Evolutionary conservation across 768 basidiomycete genomes (phyloP).

Genomic region (Tricholoma bakamatsutake): DNA sequence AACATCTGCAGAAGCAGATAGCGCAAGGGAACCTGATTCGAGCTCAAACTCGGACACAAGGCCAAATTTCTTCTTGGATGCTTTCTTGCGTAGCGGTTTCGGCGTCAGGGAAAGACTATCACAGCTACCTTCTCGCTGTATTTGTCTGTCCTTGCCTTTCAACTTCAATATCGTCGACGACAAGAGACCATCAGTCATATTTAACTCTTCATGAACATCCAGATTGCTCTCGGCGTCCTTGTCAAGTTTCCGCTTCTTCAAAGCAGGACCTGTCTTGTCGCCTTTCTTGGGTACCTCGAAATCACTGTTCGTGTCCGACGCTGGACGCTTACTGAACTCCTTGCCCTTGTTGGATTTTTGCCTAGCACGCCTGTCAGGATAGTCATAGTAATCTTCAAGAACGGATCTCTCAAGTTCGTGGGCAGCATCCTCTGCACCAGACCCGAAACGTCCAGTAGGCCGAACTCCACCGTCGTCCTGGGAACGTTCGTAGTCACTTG

Average conservation of each 20-base stretch:
- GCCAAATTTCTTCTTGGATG: slow-evolving; percentile 52
- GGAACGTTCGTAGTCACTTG: slow-evolving; percentile 28
- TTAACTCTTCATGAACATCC: slow-evolving; percentile 27
- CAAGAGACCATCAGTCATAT: slow-evolving; percentile 10
- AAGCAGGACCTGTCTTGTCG: slow-evolving; percentile 37
- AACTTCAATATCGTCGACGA: slow-evolving; percentile 31
- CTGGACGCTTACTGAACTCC: slow-evolving; percentile 44
- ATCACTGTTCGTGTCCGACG: slow-evolving; percentile 56
- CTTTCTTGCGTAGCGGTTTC: slow-evolving; percentile 50
- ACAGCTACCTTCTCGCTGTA: slow-evolving; percentile 48
- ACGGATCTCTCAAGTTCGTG: slow-evolving; percentile 52
- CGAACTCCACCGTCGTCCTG: slow-evolving; percentile 21
- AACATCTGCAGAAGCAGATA: slow-evolving; percentile 60
- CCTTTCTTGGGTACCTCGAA: slow-evolving; percentile 37
- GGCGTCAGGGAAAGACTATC: slow-evolving; percentile 53
- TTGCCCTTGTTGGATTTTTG: slow-evolving; percentile 38
- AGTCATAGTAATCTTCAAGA: slow-evolving; percentile 31
- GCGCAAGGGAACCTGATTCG: slow-evolving; percentile 44
- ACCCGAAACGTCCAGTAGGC: slow-evolving; percentile 26
- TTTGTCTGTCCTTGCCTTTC: slow-evolving; percentile 47
- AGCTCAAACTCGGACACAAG: slow-evolving; percentile 46
- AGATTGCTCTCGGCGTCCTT: slow-evolving; percentile 26
- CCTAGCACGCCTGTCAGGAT: slow-evolving; percentile 16
- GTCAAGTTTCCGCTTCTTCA: slow-evolving; percentile 63
- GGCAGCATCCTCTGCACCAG: slow-evolving; percentile 48